Base-by-base conservation (phyloP, 495 filamentous ascomycete species). In the Neurospora africana region DNA sequence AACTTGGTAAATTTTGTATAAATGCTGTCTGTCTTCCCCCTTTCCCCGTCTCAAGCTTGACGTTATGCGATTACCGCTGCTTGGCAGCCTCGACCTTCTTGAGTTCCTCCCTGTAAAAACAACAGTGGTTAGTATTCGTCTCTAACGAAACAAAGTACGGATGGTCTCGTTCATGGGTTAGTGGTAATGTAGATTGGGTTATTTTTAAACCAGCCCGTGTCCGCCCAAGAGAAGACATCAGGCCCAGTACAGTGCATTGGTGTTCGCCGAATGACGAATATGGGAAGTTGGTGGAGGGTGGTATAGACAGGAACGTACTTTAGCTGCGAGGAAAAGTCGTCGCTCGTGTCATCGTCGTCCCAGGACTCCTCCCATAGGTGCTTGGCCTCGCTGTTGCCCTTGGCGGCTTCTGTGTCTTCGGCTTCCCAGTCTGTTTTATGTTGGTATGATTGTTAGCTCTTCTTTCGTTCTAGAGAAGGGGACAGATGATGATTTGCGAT, bases 321-420 rank as follows among this genome's bases (percentile, higher is more conserved):
- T 79, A 99, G 83, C 88, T 98, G 95, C 80, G 91, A 88, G 15
- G 94, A 93, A 79, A 99, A 99, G 76, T 99, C 95, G 80, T 98
- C 96, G 76, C 86, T 94, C 71, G 93, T 94, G 85, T 98, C 95
- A 81, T 99, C 95, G 77, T 99, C 95, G 82, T 99, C 95, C 95
- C 95, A 99, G 85, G 93, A 98, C 87, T 99, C 95, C 84, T 99
- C 95, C 95, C 95, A 99, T 72, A 99, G 83, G 85, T 98, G 93
- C 75, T 90, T 89, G 75, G 89, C 92, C 69, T 73, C 68, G 69
- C 79, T 78, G 75, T 78, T 74, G 70, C 85, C 85, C 70, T 83
- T 83, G 39, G 91, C 89, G 68, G 93, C 90, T 80, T 97, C 93
- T 74, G 92, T 90, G 75, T 95, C 92, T 79, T 96, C 93, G 76